Conservation (phyloP, 108 stramenopile genomes). For the Asterionellopsis glacialis region DNA sequence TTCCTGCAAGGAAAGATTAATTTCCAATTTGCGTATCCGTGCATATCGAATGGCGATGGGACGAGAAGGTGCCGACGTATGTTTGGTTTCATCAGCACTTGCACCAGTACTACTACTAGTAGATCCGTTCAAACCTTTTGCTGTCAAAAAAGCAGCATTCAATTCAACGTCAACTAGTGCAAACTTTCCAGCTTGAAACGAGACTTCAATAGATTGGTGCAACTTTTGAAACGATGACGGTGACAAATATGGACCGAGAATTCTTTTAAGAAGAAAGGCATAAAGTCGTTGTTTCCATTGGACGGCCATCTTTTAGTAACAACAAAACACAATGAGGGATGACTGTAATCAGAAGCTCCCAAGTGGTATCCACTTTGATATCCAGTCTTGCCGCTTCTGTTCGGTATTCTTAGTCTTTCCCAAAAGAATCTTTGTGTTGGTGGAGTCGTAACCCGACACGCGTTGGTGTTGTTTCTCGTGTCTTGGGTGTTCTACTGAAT, state of each 20-base stretch:
- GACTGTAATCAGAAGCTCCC: too few species aligned
- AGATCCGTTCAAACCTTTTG: background rate
- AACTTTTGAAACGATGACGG: slow-evolving; percentile 41
- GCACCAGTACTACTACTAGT: slow-evolving; percentile 2
- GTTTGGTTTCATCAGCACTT: background rate
- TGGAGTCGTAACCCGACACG: too few species aligned
- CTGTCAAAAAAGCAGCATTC: slow-evolving; percentile 41
- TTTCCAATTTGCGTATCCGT: slow-evolving; percentile 20
- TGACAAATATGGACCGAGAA: slow-evolving; percentile 63
- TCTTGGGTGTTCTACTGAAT: too few species aligned
- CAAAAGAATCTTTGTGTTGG: too few species aligned
- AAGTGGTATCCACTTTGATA: too few species aligned
- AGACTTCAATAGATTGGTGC: slow-evolving; percentile 59
- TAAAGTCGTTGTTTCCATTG: slow-evolving; percentile 67
- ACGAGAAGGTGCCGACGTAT: background rate
- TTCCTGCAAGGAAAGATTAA: slow-evolving; percentile 28
- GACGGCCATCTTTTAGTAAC: background rate
- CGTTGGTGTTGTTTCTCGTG: too few species aligned
- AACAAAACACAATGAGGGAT: too few species aligned
- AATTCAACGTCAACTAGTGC: slow-evolving; percentile 53
- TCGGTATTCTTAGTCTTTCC: too few species aligned
- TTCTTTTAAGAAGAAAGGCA: slow-evolving; percentile 65
- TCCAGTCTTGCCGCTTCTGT: too few species aligned
- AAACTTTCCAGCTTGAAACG: slow-evolving; percentile 59
- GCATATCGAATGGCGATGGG: slow-evolving; percentile 24